Base-by-base conservation (phyloP, 1,284 basidiomycete genomes). In the Vanrija humicola region DNA sequence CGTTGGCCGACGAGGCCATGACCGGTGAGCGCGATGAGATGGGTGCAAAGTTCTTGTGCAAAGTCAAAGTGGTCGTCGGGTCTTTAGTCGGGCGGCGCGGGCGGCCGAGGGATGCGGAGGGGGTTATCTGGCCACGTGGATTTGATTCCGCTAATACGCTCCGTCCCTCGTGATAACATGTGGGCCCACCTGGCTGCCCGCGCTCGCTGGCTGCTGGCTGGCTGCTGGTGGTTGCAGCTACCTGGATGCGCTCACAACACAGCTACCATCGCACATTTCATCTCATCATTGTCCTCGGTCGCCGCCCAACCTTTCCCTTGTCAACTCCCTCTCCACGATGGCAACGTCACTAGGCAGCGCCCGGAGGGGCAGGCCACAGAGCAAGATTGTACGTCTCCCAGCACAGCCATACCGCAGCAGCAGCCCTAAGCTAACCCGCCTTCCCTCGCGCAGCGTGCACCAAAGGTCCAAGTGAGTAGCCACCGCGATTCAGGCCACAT, bases 321-420 rank as follows among this genome's bases (percentile, higher is more conserved):
- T 28, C 34, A 38, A 25, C 46, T 47, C 21, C 52, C n/a, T 38
- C 38, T 15, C 43, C 56, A 56, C 49, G 54, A 72, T 72, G 68
- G 64, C 70, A 18, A 67, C 70, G 66, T 69, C 66, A 21, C 64
- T 68, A 60, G 67, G 68, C 43, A 58, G 70, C 23, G 65, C 70
- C 25, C 55, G 66, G 23, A 56, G 71, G 50, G 70, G 72, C 42
- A 74, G 72, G 58, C 70, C 72, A 34, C 34, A 34, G 34, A 34
- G 12, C 19, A 74, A 71, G 54, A 71, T 76, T 44, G 74, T 75
- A 47, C 14, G 34, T 34, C 21, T 23, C 21, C 3, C 21, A 61
- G 73, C 59, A 18, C 3, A 3, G 23, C 12, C 10, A 39, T 38
- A 4, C 8, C 3, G 15, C 42, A 8, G 42, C 21, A n/a, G 29